Conservation (phyloP, 164 flowering plant genomes). For the Tetracentron sinense region DNA sequence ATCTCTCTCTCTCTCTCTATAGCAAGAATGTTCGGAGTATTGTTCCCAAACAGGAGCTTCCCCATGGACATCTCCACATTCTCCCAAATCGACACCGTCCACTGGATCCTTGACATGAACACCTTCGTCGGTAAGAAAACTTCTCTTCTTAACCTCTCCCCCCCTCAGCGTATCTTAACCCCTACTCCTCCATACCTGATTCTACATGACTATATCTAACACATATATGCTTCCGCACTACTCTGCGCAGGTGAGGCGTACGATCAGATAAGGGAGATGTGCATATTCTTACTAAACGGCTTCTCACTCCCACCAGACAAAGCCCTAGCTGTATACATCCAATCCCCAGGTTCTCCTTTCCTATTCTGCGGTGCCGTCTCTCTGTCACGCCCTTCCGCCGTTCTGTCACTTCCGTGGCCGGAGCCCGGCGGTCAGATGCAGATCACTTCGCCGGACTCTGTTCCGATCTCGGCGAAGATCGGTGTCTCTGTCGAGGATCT, state of each 20-base stretch:
- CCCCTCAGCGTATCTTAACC: not conserved
- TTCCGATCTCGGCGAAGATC: constrained; percentile 75
- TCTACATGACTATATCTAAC: no score
- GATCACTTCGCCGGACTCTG: constrained; percentile 47
- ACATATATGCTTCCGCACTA: not conserved
- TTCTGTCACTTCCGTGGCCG: constrained; percentile 82
- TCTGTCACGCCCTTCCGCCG: constrained; percentile 89
- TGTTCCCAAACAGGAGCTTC: constrained; percentile 92
- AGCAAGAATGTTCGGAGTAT: constrained; percentile 96
- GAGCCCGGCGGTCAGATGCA: constrained; percentile 62
- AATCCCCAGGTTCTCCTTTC: constrained; percentile 87
- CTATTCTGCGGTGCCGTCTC: constrained; percentile 84
- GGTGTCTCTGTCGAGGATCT: constrained; percentile 91
- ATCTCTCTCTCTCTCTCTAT: no score
- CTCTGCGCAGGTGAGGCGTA: constrained; percentile 67
- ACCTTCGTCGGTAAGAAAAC: constrained; percentile 57
- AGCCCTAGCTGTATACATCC: constrained; percentile 90
- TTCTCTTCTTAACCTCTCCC: not conserved
- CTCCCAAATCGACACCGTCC: constrained; percentile 88
- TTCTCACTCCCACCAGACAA: constrained; percentile 84
- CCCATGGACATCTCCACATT: constrained; percentile 88
- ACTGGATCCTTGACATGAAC: constrained; percentile 97
- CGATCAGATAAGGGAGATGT: constrained; percentile 66
- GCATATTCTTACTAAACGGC: constrained; percentile 79
- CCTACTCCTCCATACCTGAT: no score